A percentile compares a stretch with the other conserved stretches of the same genome.
Conservation (phyloP, 495 filamentous ascomycete genomes). For the Aspergillus sclerotiicarbonarius region DNA sequence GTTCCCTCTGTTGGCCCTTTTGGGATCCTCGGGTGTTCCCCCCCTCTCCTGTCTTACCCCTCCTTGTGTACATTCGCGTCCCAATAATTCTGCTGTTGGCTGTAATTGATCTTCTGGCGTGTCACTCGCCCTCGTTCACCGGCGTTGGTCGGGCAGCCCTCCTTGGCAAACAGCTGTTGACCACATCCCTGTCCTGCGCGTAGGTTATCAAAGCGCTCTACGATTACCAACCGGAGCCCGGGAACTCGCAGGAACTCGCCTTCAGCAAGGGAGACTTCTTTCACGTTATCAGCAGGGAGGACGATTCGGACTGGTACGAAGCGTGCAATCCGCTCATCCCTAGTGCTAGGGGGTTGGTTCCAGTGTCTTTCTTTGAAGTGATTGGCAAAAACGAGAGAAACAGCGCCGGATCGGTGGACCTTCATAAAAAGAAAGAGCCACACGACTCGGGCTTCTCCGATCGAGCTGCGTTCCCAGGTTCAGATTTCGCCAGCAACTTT, state of each 20-base stretch:
- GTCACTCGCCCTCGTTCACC: conserved; percentile 6
- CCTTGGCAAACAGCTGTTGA: conserved; percentile 17
- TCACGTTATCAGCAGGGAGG: conserved; percentile 94
- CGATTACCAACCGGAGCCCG: conserved; percentile 76
- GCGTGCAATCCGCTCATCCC: conserved; percentile 94
- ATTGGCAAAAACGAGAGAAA: conserved; percentile 89
- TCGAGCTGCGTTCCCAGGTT: conserved; percentile 37
- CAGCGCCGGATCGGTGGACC: conserved; percentile 67
- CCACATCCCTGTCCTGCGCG: conserved; percentile 18
- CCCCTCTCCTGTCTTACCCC: conserved; percentile 11
- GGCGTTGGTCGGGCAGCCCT: conserved; percentile 4
- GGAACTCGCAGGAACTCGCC: conserved; percentile 69
- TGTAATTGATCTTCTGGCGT: conserved; percentile 10
- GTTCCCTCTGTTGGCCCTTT: conserved; percentile 3
- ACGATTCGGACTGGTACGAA: conserved; percentile 96
- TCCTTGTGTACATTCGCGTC: conserved; percentile 5
- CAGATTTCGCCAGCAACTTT: conserved; percentile 33
- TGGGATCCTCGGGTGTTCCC: conserved; percentile 9
- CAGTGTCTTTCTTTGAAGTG: conserved; percentile 87
- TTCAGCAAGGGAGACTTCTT: conserved; percentile 97
- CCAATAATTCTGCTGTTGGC: neutral
- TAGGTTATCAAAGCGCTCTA: conserved; percentile 97
- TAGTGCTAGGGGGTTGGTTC: conserved; percentile 85
- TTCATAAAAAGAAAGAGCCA: conserved; percentile 54
- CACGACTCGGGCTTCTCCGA: conserved; percentile 86